Conservation (phyloP, 176 grass and related monocot genomes). For the Lolium multiflorum region DNA sequence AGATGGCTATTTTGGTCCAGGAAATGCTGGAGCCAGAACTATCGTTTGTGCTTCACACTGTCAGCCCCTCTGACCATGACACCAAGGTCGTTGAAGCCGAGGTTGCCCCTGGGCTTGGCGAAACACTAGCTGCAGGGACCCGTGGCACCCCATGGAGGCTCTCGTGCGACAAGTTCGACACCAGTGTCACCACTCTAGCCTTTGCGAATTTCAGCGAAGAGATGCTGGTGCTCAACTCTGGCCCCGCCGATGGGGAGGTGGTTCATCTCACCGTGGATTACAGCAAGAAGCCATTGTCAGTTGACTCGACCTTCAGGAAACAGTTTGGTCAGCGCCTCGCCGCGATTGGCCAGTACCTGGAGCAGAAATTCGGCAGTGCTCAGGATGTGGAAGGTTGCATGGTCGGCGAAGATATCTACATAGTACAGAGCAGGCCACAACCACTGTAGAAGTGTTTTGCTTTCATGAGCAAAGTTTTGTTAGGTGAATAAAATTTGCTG, state of each 20-base stretch:
- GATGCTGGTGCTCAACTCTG: constrained; percentile 64
- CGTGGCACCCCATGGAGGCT: constrained; percentile 95
- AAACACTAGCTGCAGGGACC: constrained; percentile 90
- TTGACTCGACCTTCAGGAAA: constrained; percentile 65
- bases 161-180: constrained; percentile 76
- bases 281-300: constrained; percentile 78
- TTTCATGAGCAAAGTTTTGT: background rate
- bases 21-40: constrained; percentile 85
- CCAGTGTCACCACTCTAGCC: constrained; percentile 66
- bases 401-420: constrained; percentile 76
- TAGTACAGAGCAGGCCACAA: constrained; percentile 95
- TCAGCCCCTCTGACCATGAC: constrained; percentile 73
- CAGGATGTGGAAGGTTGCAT: constrained; percentile 97
- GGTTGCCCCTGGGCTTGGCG: constrained; percentile 80
- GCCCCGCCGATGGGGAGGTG: constrained; percentile 73
- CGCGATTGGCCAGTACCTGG: constrained; percentile 84
- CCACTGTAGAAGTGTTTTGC: constrained; percentile 22
- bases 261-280: constrained; percentile 73
- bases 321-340: constrained; percentile 80
- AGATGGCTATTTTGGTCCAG: constrained; percentile 93
- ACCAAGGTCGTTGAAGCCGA: constrained; percentile 75
- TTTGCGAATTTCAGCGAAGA: constrained; percentile 98
- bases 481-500: constrained; percentile 38
- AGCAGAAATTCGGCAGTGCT: constrained; percentile 80
- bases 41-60: constrained; percentile 93